Base-by-base conservation (phyloP, 345 rosid species). In the Erysimum cheiranthoides region DNA sequence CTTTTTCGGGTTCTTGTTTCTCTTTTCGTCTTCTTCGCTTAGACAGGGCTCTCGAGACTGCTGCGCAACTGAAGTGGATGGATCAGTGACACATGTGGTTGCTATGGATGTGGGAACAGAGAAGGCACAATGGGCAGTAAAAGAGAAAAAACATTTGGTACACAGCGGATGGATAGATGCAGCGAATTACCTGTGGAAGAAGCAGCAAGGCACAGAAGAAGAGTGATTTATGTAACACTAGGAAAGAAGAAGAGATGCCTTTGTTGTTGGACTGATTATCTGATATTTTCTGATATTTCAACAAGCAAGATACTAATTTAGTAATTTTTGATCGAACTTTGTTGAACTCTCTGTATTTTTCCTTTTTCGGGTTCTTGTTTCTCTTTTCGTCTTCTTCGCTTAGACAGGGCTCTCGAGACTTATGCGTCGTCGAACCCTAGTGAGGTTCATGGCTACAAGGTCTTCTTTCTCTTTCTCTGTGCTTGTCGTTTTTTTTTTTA, bases 401-500 rank as follows among this genome's bases (percentile, higher is more conserved):
- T 40, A 56, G 17, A 56, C 53, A 88, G 88, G 87, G 80, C 82
- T 39, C 18, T 84, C 10, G 87, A 83, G 71, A 53, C 86, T 49
- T 81, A 78, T 52, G 83, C 81, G 40, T 71, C 90, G 46, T 78
- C 82, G 62, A 76, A 88, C 81, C 57, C 81, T 39, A 89, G 83
- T 16, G 81, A 82, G 52, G 80, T 91, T 68, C 94, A 87, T 68
- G 71, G 97, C 81, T 94, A 92, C 85, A 89, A 89, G 85, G 96
- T 88, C 1, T 1, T 9, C 1, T 36, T 13, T 39, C 8, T 8
- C 10, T 31, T 31, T 43, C 31, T 49, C 1, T 66, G 2, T 43
- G 11, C 0, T 14, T 17, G 0, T 7, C 1, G 1, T n/a, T n/a
- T n/a, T 31, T 14, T 3, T 27, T 8, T 4, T 34, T 63, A 17